Evolutionary conservation across 106 monocot genomes (phyloP).

Genomic region (Apostasia shenzhenica): DNA sequence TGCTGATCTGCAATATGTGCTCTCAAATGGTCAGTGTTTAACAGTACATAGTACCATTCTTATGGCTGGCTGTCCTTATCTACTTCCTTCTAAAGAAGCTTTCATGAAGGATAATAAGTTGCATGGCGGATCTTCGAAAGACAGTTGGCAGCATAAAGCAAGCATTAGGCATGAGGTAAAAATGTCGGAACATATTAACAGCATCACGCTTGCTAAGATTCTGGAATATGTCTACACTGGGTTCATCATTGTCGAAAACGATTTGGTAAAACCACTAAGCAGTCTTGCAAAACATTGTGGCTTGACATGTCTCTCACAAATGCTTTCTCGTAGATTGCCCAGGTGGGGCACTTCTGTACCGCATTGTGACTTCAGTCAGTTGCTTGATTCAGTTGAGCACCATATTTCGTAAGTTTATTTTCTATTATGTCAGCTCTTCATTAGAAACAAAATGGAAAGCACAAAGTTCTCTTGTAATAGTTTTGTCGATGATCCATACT

Average conservation of each 20-base stretch:
- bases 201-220: constrained; percentile 38
- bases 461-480: too few relatives aligned
- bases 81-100: constrained; percentile 40
- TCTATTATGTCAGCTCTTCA: neutral
- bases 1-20: constrained; percentile 52
- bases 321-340: constrained; percentile 49
- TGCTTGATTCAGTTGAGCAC: constrained; percentile 30
- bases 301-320: constrained; percentile 41
- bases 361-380: constrained; percentile 39
- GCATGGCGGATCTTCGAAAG: constrained; percentile 9
- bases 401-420: constrained; percentile 50
- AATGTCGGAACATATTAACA: constrained; percentile 60
- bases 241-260: constrained; percentile 33
- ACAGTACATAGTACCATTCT: constrained; percentile 61
- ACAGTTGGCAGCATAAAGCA: neutral
- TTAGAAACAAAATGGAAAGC: too few relatives aligned
- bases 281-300: constrained; percentile 55
- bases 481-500: too few relatives aligned
- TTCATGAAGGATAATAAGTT: constrained; percentile 4
- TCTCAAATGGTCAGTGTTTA: constrained; percentile 34
- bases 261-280: constrained; percentile 29
- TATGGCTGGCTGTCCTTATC: constrained; percentile 44
- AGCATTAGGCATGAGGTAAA: constrained; percentile 27
- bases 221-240: constrained; percentile 82
- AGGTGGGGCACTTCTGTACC: constrained; percentile 31